phyloP scores from a whole-genome alignment of 2,329 filamentous ascomycete genomes.

The Pezicula rhizophila region DNA sequence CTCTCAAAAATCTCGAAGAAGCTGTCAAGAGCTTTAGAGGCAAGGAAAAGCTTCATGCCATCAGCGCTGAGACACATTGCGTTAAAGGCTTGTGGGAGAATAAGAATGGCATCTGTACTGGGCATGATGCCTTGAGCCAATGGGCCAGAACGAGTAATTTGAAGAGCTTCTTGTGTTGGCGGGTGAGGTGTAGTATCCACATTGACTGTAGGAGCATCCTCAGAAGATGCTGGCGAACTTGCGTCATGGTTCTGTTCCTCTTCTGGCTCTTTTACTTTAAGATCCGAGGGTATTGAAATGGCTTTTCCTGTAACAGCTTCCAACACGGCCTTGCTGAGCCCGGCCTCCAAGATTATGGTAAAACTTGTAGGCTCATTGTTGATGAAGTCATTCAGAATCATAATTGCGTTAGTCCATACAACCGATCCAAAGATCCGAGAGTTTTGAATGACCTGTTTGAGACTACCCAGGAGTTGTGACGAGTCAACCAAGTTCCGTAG shows the following conservation, averaged over 20 bases:
- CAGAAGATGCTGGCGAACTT: constrained; percentile 14
- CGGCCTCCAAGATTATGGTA: constrained; percentile 88
- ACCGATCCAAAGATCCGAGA: constrained; percentile 78
- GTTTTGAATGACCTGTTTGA: constrained; percentile 77
- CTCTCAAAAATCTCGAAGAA: constrained; percentile 98
- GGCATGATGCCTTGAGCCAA: constrained; percentile 72
- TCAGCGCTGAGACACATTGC: constrained; percentile 87
- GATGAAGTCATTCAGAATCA: constrained; percentile 90
- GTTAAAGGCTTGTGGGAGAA: constrained; percentile 81
- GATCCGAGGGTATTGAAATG: constrained; percentile 25
- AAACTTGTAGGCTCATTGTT: constrained; percentile 99
- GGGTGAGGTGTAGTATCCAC: constrained; percentile 45
- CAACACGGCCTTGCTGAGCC: constrained; percentile 79
- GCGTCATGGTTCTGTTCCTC: constrained; percentile 26
- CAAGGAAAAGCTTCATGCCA: constrained; percentile 81
- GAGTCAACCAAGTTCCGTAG: constrained; percentile 93
- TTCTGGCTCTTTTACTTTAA: constrained; percentile 16
- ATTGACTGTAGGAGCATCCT: constrained; percentile 27
- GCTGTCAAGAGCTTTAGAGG: constrained; percentile 73
- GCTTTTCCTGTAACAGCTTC: constrained; percentile 64
- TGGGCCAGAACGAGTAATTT: constrained; percentile 34
- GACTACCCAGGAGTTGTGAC: constrained; percentile 70
- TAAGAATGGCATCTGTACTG: constrained; percentile 81
- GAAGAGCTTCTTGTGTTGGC: constrained; percentile 44
- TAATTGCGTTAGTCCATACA: constrained; percentile 92